Conservation (phyloP, 1,284 basidiomycete genomes). For the Apiotrichum montevideense region DNA sequence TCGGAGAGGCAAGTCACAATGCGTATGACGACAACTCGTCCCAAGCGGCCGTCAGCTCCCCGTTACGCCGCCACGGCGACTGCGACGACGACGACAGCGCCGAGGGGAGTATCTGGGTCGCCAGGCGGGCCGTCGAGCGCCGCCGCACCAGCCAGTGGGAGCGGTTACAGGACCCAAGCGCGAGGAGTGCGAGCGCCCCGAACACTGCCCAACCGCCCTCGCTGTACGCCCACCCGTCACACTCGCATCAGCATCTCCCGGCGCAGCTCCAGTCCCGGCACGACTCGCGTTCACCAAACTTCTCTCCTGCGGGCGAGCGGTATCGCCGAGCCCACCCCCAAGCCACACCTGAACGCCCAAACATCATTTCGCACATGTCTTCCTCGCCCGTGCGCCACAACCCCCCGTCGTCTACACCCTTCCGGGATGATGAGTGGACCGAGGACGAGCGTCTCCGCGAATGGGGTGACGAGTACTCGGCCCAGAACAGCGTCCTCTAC, state of each 20-base stretch:
- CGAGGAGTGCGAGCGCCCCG: not conserved
- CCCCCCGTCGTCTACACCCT: slow-evolving; percentile 13
- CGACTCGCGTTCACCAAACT: not conserved
- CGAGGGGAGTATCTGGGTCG: not conserved
- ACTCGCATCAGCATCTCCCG: not conserved
- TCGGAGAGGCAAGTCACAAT: not conserved
- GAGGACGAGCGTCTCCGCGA: slow-evolving; percentile 18
- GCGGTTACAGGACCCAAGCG: slow-evolving; percentile 12
- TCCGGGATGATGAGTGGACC: slow-evolving; percentile 15
- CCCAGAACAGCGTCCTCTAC: slow-evolving; percentile 16
- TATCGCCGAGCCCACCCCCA: not conserved
- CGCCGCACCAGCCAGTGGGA: slow-evolving; percentile 17
- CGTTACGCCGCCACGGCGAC: not conserved
- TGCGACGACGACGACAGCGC: slow-evolving; percentile 1
- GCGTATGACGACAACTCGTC: not conserved
- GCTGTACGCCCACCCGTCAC: not conserved
- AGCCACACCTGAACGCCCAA: not conserved
- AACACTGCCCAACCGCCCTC: not conserved
- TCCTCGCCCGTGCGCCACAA: slow-evolving; percentile 17
- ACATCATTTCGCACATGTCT: slow-evolving; percentile 5
- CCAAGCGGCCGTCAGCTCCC: not conserved
- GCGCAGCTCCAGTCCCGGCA: not conserved
- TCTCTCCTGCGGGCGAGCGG: not conserved
- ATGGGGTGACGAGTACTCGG: slow-evolving; percentile 19
- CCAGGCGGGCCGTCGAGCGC: slow-evolving; percentile 9